These are phyloP conservation scores for Stenocarpella maydis DNA, from an alignment of 2,329 filamentous ascomycete genomes.

Conservation along the genomic window DNA sequence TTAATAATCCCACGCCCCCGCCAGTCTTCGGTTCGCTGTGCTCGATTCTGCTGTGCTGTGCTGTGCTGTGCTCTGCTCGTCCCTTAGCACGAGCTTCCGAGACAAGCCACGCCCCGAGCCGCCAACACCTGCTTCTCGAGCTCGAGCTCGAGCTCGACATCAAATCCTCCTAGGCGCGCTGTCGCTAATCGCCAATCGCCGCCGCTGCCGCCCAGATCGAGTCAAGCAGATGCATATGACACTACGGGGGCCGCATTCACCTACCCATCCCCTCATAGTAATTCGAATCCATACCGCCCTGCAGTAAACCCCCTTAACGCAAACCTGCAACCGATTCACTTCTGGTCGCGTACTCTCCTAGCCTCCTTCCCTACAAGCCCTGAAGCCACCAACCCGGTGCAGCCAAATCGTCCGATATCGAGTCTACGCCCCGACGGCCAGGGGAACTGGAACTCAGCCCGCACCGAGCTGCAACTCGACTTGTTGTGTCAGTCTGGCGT, in stretches of 20 bases:
- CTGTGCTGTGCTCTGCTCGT: slow-evolving; percentile 16
- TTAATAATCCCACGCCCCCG: slow-evolving; percentile 10
- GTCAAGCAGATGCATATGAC: slow-evolving; percentile 26
- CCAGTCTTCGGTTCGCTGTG: slow-evolving; percentile 19
- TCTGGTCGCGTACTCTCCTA: slow-evolving; percentile 6
- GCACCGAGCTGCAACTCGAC: slow-evolving; percentile 7
- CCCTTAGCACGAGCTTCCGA: slow-evolving; percentile 21
- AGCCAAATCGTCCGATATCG: slow-evolving; percentile 21
- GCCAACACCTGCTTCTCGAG: slow-evolving; percentile 12
- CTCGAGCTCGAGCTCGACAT: slow-evolving; percentile 16
- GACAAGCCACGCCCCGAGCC: slow-evolving; percentile 21
- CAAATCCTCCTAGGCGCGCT: slow-evolving; percentile 12
- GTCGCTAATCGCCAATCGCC: slow-evolving; percentile 1
- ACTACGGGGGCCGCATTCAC: neutral
- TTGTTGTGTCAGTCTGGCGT: slow-evolving; percentile 9
- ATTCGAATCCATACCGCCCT: slow-evolving; percentile 20
- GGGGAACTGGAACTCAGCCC: slow-evolving; percentile 15
- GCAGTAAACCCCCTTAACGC: neutral
- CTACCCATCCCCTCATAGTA: slow-evolving; percentile 27
- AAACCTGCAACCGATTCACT: slow-evolving; percentile 23
- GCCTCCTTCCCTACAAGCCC: neutral
- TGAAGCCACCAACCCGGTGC: neutral
- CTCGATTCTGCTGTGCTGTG: neutral
- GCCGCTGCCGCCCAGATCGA: slow-evolving; percentile 1
- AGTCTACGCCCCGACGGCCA: slow-evolving; percentile 15